phyloP scores from a whole-genome alignment of 1,284 basidiomycete genomes.

The Ustilago xerochloae region DNA sequence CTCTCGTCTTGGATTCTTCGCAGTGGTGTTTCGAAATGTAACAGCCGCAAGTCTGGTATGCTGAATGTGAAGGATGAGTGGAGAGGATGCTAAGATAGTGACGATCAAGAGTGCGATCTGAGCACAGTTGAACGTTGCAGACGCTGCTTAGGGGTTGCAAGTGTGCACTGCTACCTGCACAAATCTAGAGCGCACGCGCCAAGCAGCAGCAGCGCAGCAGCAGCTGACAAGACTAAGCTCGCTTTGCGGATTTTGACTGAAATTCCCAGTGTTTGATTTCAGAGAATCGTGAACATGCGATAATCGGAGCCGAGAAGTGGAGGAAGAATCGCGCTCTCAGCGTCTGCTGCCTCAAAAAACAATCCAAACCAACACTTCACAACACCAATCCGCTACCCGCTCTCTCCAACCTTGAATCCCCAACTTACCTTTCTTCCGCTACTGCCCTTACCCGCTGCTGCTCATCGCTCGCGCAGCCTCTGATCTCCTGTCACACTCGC shows the following conservation, averaged over 20 bases:
- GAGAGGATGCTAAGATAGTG: neutral
- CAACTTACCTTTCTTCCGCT: neutral
- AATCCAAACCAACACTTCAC: neutral
- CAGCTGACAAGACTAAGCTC: constrained; percentile 1
- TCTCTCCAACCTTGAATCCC: no score
- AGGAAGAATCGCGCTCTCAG: constrained; percentile 12
- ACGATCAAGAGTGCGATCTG: no score
- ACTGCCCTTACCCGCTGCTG: neutral
- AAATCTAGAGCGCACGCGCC: constrained; percentile 27
- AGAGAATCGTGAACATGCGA: neutral
- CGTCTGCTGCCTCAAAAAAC: constrained; percentile 8
- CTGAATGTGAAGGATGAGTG: no score
- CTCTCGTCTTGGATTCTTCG: no score
- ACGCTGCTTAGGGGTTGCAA: neutral
- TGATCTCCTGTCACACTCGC: neutral
- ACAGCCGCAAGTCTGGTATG: no score
- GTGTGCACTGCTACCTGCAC: neutral
- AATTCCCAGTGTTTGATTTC: neutral
- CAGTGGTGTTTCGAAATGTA: no score
- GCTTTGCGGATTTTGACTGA: neutral
- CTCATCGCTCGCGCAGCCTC: neutral
- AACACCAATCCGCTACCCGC: constrained; percentile 5
- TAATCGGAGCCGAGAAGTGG: constrained; percentile 39
- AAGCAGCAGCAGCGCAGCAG: constrained; percentile 1
- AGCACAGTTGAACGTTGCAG: no score